These are phyloP conservation scores for Ganoderma boninense DNA, from an alignment of 1,284 basidiomycete species.

Conservation along the genomic window DNA sequence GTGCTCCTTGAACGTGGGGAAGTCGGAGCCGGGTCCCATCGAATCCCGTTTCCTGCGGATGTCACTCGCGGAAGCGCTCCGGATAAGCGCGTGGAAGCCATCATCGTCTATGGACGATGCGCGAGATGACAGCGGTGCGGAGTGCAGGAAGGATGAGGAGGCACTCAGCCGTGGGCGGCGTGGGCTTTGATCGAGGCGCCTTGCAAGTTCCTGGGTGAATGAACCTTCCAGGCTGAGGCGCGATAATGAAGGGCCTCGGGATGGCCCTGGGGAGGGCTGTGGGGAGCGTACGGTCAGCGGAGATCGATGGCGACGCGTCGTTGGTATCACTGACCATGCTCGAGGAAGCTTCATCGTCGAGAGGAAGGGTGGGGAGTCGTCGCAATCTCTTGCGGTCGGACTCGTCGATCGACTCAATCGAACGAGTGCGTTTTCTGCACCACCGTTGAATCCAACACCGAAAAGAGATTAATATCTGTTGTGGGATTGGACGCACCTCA, in stretches of 20 bases:
- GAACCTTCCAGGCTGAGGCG: constrained; percentile 8
- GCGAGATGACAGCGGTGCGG: constrained; percentile 20
- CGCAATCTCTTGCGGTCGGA: constrained; percentile 18
- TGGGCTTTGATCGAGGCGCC: constrained; percentile 6
- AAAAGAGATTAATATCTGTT: not conserved
- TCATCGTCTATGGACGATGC: constrained; percentile 30
- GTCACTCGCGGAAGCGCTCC: constrained; percentile 23
- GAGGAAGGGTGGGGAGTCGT: constrained; percentile 15
- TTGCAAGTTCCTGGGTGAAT: constrained; percentile 12
- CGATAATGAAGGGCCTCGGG: constrained; percentile 7
- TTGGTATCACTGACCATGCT: constrained; percentile 11
- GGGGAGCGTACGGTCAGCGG: constrained; percentile 3
- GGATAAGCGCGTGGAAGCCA: constrained; percentile 23
- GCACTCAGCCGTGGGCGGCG: constrained; percentile 17
- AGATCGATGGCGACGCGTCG: constrained; percentile 20
- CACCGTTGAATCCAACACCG: not conserved
- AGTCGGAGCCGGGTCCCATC: constrained; percentile 21
- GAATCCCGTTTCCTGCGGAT: constrained; percentile 25
- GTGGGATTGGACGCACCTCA: constrained; percentile 4
- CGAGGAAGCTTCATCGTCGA: constrained; percentile 5
- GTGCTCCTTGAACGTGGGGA: constrained; percentile 24
- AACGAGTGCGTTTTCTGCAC: constrained; percentile 20
- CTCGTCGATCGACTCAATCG: constrained; percentile 16
- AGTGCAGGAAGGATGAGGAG: constrained; percentile 24
- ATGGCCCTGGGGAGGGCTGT: constrained; percentile 15